Conservation (phyloP, 805 yeast genomes). For the Candida chilensis region DNA sequence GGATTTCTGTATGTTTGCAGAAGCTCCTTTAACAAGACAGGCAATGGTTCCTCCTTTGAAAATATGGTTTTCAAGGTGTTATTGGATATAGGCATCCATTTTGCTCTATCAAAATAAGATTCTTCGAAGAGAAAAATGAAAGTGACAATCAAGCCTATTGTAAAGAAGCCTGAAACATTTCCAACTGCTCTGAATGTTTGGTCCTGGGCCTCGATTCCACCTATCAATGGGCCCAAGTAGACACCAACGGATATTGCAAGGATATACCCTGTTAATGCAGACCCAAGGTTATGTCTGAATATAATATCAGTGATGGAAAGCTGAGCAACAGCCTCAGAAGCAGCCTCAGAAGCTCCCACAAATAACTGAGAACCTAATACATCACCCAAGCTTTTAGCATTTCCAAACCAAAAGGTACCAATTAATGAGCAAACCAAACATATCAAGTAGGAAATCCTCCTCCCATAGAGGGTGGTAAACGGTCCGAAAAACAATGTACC, state of each 20-base stretch:
- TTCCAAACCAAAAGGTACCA: conserved; percentile 69
- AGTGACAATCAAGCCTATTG: conserved; percentile 36
- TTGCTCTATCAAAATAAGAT: conserved; percentile 53
- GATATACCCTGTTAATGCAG: conserved; percentile 64
- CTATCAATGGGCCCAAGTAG: conserved; percentile 70
- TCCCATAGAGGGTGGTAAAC: conserved; percentile 57
- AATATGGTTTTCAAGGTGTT: conserved; percentile 3
- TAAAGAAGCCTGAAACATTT: conserved; percentile 47
- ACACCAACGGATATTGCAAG: conserved; percentile 71
- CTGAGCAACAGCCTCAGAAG: conserved; percentile 68
- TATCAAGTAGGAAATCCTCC: conserved; percentile 54
- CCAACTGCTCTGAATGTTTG: conserved; percentile 78
- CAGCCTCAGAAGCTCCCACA: conserved; percentile 73
- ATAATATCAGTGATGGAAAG: conserved; percentile 64
- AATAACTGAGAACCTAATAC: conserved; percentile 73
- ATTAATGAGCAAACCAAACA: conserved; percentile 50
- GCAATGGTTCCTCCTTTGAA: conserved; percentile 2
- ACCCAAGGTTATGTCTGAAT: conserved; percentile 70
- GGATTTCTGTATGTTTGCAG: not conserved
- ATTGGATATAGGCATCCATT: conserved; percentile 12
- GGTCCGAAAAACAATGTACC: conserved; percentile 61
- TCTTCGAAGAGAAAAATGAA: conserved; percentile 61
- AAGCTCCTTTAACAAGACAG: conserved; percentile 2
- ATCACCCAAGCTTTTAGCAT: conserved; percentile 41
- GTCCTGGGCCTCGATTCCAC: conserved; percentile 58